Evolutionary conservation across 768 basidiomycete species (phyloP).

Genomic region (Suillus bovinus): DNA sequence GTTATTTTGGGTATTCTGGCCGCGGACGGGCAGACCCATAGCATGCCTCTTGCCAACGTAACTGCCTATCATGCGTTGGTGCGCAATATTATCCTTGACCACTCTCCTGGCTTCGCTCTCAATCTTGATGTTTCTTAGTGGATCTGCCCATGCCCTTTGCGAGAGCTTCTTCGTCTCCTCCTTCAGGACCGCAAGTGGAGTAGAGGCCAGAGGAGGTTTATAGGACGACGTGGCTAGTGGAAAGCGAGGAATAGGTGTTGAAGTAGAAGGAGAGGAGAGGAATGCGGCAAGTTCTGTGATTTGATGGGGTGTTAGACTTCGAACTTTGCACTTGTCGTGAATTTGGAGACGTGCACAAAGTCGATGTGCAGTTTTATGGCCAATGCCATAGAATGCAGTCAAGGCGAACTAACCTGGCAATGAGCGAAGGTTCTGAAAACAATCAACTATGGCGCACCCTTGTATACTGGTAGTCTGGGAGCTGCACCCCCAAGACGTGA

Average conservation of each 20-base stretch:
- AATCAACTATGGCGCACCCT: constrained; percentile 51
- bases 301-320: constrained; percentile 82
- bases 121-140: constrained; percentile 73
- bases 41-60: constrained; percentile 93
- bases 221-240: constrained; percentile 63
- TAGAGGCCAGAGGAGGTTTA: constrained; percentile 46
- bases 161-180: constrained; percentile 32
- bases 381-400: constrained; percentile 88
- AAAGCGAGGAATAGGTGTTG: constrained; percentile 61
- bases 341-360: constrained; percentile 93
- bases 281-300: constrained; percentile 91
- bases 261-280: constrained; percentile 85
- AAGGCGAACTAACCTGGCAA: constrained; percentile 71
- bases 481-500: constrained; percentile 82
- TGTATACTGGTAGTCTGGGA: constrained; percentile 75
- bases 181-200: constrained; percentile 31
- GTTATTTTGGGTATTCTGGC: constrained; percentile 90
- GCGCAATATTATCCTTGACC: constrained; percentile 88
- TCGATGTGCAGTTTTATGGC: constrained; percentile 68
- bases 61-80: constrained; percentile 91
- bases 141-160: constrained; percentile 49
- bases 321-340: constrained; percentile 81
- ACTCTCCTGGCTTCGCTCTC: constrained; percentile 84
- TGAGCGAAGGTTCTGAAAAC: constrained; percentile 1
- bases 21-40: constrained; percentile 90